Base-by-base conservation (phyloP, 2,329 filamentous ascomycete species). In the Talaromyces sp. region DNA sequence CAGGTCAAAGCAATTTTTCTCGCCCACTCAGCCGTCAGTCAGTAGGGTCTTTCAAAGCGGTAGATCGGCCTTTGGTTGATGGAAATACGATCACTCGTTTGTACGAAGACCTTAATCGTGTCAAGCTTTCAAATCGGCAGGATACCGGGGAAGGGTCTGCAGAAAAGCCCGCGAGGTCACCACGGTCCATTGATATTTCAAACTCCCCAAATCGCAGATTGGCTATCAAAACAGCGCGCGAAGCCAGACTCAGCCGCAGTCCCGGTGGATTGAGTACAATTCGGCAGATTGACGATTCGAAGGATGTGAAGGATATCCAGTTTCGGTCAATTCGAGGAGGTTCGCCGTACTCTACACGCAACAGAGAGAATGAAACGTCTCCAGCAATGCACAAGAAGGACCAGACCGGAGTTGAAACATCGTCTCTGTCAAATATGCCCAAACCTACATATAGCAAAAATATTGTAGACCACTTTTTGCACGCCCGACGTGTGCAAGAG, bases 381-480 rank as follows among this genome's bases (percentile, higher is more conserved):
- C 58, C 64, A 31, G 60, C 62, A 24, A 26, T 35, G 14, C 53
- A 19, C 14, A 64, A 32, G 14, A 58, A 43, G 24, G 29, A 58
- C 17, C 27, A 63, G 19, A 56, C 62, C 12, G 54, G 59, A 38
- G 63, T 63, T 54, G 65, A 64, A 8, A 57, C 63, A 21, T 65
- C 68, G 43, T 63, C 66, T 12, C 31, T 66, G 6, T 65, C 69
- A 53, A 67, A 65, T 19, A 50, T 63, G 32, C 66, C 67, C 46
- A 65, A 67, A 3, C 66, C 67, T 0, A 68, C 73, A 10, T 71
- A 70, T 29, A 73, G 69, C 62, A 74, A 75, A 56, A 67, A 62
- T 21, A 74, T 75, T 73, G 72, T 75, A 51, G 73, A 75, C 38
- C 59, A 69, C 54, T 75, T 75, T 61, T 61, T 75, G 64, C 65